These are phyloP conservation scores for Populus hybrid DNA, from an alignment of 441 rosid genomes.

Conservation along the genomic window DNA sequence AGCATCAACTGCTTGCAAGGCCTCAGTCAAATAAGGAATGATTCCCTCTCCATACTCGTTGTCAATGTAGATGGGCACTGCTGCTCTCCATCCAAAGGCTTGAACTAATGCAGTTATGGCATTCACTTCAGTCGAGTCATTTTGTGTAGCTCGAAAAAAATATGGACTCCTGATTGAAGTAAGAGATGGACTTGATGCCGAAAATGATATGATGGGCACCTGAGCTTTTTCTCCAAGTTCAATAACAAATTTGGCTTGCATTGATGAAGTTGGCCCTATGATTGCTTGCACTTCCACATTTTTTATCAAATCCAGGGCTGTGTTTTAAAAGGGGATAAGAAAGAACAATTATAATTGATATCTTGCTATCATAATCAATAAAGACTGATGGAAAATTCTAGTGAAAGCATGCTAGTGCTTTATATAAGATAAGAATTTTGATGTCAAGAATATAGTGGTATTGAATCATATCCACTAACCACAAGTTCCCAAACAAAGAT, in stretches of 20 bases:
- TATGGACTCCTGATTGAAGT: constrained; percentile 16
- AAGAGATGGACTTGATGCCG: neutral
- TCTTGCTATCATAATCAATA: neutral
- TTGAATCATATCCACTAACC: neutral
- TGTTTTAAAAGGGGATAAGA: neutral
- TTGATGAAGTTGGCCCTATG: neutral
- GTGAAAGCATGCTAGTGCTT: no score
- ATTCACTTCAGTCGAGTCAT: constrained; percentile 41
- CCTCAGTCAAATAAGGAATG: constrained; percentile 44
- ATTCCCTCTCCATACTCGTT: constrained; percentile 17
- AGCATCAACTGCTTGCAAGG: constrained; percentile 39
- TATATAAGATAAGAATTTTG: no score
- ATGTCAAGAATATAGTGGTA: no score
- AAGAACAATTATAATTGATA: neutral
- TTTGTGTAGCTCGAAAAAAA: constrained; percentile 41
- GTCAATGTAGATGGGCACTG: neutral
- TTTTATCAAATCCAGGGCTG: no score
- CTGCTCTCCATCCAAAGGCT: neutral
- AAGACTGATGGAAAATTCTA: neutral
- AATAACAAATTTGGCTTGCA: neutral
- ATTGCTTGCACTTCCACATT: neutral
- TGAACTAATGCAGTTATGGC: constrained; percentile 29
- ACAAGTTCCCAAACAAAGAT: neutral
- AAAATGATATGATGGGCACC: neutral
- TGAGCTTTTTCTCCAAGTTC: neutral